These are phyloP conservation scores for Chenopodium berlandieri DNA, from an alignment of 148 eudicot genomes.

Conservation along the genomic window DNA sequence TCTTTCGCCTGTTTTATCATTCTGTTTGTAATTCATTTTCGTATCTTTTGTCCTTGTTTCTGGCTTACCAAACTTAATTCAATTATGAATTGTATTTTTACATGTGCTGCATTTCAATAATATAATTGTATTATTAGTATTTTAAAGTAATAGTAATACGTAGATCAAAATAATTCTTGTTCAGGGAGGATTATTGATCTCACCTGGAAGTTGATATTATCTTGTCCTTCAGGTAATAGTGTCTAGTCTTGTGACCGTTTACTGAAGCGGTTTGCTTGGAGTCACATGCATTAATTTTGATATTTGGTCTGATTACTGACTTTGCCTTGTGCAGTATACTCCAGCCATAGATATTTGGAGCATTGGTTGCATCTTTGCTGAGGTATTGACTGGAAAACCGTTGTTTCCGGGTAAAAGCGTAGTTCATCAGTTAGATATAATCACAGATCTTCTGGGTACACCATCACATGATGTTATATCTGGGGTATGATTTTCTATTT, in stretches of 20 bases:
- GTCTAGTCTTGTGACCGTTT: slow-evolving; percentile 37
- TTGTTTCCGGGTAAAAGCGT: slow-evolving; percentile 95
- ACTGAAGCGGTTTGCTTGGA: slow-evolving; percentile 25
- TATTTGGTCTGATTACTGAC: slow-evolving; percentile 16
- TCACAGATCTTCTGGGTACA: slow-evolving; percentile 92
- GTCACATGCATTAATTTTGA: slow-evolving; percentile 13
- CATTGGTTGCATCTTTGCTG: slow-evolving; percentile 94
- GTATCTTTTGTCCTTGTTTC: not conserved
- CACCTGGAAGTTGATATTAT: slow-evolving; percentile 65
- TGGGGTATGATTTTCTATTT: slow-evolving; percentile 49
- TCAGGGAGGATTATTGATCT: slow-evolving; percentile 72
- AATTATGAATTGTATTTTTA: not conserved
- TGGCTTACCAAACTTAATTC: not conserved
- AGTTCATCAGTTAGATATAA: slow-evolving; percentile 87
- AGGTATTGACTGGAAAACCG: slow-evolving; percentile 82
- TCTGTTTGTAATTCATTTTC: not conserved
- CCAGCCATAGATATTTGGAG: slow-evolving; percentile 98
- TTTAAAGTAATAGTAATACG: slow-evolving; percentile 43
- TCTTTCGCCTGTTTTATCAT: not conserved
- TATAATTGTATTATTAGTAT: slow-evolving; percentile 7
- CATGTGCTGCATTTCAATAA: not conserved
- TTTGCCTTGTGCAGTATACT: slow-evolving; percentile 67
- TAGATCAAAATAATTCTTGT: slow-evolving; percentile 75
- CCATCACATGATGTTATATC: slow-evolving; percentile 72
- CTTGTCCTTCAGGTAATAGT: slow-evolving; percentile 60